A percentile compares a stretch with the other conserved stretches of the same genome.
phyloP scores from a whole-genome alignment of 331 rosid species.

The Malus hybrid region DNA sequence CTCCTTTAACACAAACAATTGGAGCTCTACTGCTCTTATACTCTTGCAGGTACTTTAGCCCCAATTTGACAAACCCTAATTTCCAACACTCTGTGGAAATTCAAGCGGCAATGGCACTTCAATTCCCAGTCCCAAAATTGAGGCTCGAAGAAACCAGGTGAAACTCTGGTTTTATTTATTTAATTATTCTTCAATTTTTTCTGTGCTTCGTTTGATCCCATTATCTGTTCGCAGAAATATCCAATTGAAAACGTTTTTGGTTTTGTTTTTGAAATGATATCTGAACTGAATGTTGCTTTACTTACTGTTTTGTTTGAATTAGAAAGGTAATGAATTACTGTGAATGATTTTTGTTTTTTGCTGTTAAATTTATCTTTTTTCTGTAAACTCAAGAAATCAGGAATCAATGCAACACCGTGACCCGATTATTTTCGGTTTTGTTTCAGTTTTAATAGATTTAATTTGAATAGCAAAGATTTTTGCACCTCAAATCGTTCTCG shows the following conservation, averaged over 20 bases:
- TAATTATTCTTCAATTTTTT: not conserved
- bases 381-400: not conserved
- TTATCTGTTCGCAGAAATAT: not conserved
- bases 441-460: not conserved
- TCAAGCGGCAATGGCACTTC: not conserved
- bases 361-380: not conserved
- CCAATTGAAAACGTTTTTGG: not conserved
- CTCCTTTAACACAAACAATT: not conserved
- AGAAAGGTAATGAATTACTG: not conserved
- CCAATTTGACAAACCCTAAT: not conserved
- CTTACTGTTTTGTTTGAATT: not conserved
- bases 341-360: not conserved
- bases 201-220: not conserved
- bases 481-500: not conserved
- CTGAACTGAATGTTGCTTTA: not conserved
- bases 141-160: conserved; percentile 1
- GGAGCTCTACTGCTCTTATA: not conserved
- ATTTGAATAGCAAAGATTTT: not conserved
- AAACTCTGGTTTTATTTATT: not conserved
- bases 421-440: not conserved
- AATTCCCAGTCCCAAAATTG: not conserved
- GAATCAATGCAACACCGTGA: no score
- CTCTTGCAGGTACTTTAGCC: not conserved
- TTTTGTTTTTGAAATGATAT: not conserved
- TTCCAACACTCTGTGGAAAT: not conserved